Conservation (phyloP, 139 green algal genomes). For the Microglena sp. region DNA sequence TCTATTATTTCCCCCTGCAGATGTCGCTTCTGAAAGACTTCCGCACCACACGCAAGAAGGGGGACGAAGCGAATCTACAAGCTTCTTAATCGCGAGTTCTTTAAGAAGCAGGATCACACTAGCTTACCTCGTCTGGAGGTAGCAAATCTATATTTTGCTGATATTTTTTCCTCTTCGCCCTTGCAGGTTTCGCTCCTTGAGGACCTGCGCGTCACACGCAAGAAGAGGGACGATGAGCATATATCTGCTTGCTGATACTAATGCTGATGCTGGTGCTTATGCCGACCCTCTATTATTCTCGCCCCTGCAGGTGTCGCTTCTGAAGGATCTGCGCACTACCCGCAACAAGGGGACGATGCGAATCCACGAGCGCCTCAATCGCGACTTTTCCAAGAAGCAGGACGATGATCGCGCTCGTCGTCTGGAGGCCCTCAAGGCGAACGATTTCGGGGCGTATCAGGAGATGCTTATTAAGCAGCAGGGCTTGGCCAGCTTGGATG, state of each 20-base stretch:
- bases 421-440: constrained; percentile 67
- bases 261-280: neutral
- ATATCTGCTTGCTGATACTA: neutral
- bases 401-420: constrained; percentile 32
- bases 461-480: constrained; percentile 67
- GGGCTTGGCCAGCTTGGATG: too few relatives aligned
- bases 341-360: constrained; percentile 47
- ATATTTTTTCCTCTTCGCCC: neutral
- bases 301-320: neutral
- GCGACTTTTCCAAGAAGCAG: constrained; percentile 33
- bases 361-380: constrained; percentile 48
- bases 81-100: constrained; percentile 32
- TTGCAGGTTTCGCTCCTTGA: neutral
- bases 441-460: constrained; percentile 94
- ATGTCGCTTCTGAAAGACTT: neutral
- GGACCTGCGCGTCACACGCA: neutral
- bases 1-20: too few relatives aligned
- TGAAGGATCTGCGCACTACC: constrained; percentile 24
- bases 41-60: neutral
- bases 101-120: constrained; percentile 30
- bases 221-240: neutral
- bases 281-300: neutral
- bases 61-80: constrained; percentile 50
- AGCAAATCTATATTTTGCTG: neutral
- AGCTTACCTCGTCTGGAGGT: constrained; percentile 2